Evolutionary conservation across 208 protist species (phyloP).

Genomic region (Leishmania major): DNA sequence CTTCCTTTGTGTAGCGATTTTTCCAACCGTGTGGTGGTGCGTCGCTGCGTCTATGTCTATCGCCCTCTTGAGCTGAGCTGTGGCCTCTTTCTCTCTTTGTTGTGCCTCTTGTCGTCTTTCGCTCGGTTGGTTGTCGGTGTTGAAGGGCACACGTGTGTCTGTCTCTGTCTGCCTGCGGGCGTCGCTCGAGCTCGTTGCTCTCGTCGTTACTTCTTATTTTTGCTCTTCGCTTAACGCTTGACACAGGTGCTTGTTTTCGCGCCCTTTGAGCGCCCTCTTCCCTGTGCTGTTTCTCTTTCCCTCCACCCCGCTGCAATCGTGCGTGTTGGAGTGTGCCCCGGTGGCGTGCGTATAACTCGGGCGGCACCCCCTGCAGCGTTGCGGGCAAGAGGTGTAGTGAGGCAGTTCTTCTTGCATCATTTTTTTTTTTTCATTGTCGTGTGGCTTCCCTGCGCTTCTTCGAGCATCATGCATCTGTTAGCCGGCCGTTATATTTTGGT

Average conservation of each 20-base stretch:
- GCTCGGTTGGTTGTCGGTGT: not conserved
- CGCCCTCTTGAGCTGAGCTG: not conserved
- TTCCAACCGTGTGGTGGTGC: not conserved
- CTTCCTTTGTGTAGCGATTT: not conserved
- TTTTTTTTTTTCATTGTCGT: not conserved
- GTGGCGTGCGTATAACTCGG: not conserved
- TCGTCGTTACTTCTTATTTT: not conserved
- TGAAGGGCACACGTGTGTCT: not conserved
- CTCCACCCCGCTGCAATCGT: not conserved
- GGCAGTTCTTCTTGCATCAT: not conserved
- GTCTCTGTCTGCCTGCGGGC: not conserved
- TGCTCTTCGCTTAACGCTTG: not conserved
- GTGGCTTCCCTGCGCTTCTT: not conserved
- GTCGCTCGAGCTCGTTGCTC: not conserved
- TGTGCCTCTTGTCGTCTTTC: not conserved
- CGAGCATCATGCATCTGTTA: constrained; percentile 32
- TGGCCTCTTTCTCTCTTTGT: not conserved
- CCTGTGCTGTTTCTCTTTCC: not conserved
- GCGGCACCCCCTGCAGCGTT: not conserved
- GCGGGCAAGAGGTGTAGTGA: not conserved
- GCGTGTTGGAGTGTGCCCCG: not conserved
- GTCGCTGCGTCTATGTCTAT: not conserved
- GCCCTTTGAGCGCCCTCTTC: not conserved
- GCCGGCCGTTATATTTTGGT: constrained; percentile 73
- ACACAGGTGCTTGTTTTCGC: not conserved